These are phyloP conservation scores for Ustilago vetiveriae DNA, from an alignment of 1,284 basidiomycete genomes.

Conservation along the genomic window DNA sequence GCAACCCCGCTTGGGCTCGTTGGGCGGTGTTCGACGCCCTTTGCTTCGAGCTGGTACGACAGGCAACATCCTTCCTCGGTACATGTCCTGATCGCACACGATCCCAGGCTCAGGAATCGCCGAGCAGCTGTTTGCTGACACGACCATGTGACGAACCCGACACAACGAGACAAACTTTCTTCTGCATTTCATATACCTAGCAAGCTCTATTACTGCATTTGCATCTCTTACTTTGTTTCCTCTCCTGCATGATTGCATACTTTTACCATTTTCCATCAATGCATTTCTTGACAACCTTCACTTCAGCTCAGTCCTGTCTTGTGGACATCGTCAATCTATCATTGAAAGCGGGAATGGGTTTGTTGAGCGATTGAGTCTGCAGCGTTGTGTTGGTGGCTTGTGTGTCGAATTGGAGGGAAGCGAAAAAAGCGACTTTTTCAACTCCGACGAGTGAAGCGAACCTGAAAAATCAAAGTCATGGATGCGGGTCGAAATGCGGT, in stretches of 20 bases:
- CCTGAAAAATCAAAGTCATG: no score
- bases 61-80: slow-evolving; percentile 32
- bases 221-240: neutral
- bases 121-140: neutral
- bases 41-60: slow-evolving; percentile 41
- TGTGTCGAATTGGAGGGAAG: no score
- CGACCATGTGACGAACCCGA: no score
- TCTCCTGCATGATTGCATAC: no score
- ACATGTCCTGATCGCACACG: neutral
- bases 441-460: slow-evolving; percentile 22
- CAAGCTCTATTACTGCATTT: neutral
- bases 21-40: slow-evolving; percentile 26
- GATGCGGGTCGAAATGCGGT: no score
- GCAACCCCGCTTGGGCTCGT: slow-evolving; percentile 23
- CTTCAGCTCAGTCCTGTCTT: no score
- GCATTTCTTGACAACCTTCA: no score
- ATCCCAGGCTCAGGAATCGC: neutral
- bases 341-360: no score
- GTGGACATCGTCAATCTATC: no score
- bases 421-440: no score
- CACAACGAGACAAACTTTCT: no score
- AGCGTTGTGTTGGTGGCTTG: no score
- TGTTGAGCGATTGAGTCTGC: neutral
- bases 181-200: neutral
- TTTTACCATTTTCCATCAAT: neutral